Evolutionary conservation across 768 basidiomycete species (phyloP).

Genomic region (Hemileccinum rubropunctum): DNA sequence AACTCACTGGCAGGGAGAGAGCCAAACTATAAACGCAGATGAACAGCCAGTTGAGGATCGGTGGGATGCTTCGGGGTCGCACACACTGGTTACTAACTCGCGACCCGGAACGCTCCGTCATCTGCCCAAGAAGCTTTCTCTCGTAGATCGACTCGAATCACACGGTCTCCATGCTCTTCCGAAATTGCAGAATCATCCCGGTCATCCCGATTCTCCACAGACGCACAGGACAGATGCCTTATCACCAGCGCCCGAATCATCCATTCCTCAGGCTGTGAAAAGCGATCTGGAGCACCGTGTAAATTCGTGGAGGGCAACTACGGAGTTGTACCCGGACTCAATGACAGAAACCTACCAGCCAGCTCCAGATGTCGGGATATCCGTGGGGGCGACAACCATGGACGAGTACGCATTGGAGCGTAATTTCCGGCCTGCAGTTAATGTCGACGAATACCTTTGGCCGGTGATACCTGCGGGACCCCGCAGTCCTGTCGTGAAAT

Average conservation of each 20-base stretch:
- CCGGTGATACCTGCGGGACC: constrained; percentile 66
- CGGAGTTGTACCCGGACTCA: constrained; percentile 47
- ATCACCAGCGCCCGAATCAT: constrained; percentile 63
- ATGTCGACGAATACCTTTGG: constrained; percentile 65
- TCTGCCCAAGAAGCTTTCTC: constrained; percentile 63
- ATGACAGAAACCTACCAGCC: constrained; percentile 37
- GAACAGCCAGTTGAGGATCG: constrained; percentile 38
- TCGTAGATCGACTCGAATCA: constrained; percentile 61
- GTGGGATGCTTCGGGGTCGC: constrained; percentile 25
- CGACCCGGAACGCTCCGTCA: constrained; percentile 42
- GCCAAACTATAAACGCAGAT: constrained; percentile 45
- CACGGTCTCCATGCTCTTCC: constrained; percentile 38
- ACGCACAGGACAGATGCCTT: constrained; percentile 36
- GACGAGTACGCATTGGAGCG: constrained; percentile 24
- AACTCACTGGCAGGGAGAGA: constrained; percentile 49
- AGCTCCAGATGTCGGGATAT: constrained; percentile 6
- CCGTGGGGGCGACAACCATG: constrained; percentile 15
- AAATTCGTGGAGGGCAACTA: constrained; percentile 63
- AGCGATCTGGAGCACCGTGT: constrained; percentile 55
- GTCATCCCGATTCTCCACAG: constrained; percentile 17
- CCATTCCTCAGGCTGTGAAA: constrained; percentile 53
- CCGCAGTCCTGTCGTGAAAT: constrained; percentile 39
- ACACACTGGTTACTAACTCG: constrained; percentile 9
- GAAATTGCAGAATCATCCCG: constrained; percentile 15
- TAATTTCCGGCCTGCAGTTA: constrained; percentile 10